A percentile compares a stretch with the other conserved stretches of the same genome.
These are phyloP conservation scores for Austroboletus festivus DNA, from an alignment of 768 basidiomycete species.

Conservation along the genomic window DNA sequence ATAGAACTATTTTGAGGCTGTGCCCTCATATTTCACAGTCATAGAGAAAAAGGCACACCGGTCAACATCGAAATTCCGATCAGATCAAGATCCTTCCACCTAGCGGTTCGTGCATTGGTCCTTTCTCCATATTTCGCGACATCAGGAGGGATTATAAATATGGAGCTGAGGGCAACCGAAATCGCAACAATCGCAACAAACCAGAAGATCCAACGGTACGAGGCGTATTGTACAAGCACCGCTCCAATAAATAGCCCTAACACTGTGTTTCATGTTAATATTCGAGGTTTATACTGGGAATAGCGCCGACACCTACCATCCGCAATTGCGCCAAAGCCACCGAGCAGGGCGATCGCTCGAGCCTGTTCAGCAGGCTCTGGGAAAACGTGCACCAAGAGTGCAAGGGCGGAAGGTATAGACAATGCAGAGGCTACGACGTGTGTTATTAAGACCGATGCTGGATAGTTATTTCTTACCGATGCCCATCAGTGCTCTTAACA, in stretches of 20 bases:
- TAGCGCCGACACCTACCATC: slow-evolving; percentile 31
- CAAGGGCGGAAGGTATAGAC: slow-evolving; percentile 50
- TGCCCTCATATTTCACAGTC: no score
- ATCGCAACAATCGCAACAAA: slow-evolving; percentile 40
- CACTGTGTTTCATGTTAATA: slow-evolving; percentile 28
- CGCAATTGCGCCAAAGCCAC: slow-evolving; percentile 44
- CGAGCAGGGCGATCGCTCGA: slow-evolving; percentile 45
- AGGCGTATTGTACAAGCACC: slow-evolving; percentile 37
- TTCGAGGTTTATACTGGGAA: not conserved
- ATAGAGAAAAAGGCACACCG: no score
- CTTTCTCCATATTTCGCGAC: slow-evolving; percentile 1
- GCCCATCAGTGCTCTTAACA: slow-evolving; percentile 51
- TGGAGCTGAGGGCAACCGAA: slow-evolving; percentile 29
- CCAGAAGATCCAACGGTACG: slow-evolving; percentile 54
- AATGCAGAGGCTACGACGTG: slow-evolving; percentile 40
- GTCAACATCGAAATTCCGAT: slow-evolving; percentile 39
- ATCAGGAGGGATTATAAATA: slow-evolving; percentile 35
- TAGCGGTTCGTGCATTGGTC: not conserved
- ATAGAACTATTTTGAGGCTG: not conserved
- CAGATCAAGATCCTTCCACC: slow-evolving; percentile 34
- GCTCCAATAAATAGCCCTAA: slow-evolving; percentile 45
- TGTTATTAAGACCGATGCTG: not conserved
- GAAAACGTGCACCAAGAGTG: slow-evolving; percentile 49
- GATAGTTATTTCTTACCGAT: slow-evolving; percentile 30
- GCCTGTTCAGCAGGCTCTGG: slow-evolving; percentile 46